Percentiles rank a stretch among this genome's conserved stretches.
These are phyloP conservation scores for Acer yangbiense DNA, from an alignment of 345 rosid genomes.

Conservation along the genomic window DNA sequence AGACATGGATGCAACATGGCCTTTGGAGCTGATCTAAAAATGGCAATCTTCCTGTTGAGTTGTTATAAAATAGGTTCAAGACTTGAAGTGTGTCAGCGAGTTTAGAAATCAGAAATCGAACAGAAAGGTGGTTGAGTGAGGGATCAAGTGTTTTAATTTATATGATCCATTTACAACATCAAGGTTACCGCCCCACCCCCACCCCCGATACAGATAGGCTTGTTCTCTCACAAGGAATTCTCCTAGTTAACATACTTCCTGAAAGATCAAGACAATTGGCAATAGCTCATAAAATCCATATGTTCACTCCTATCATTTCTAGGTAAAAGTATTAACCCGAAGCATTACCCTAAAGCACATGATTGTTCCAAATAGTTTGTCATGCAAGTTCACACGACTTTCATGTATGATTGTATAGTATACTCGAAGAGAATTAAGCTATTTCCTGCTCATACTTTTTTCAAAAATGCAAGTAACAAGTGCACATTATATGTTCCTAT, in stretches of 20 bases:
- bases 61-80: slow-evolving; percentile 16
- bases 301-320: not conserved
- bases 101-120: not conserved
- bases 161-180: slow-evolving; percentile 1
- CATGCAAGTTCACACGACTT: not conserved
- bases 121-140: not conserved
- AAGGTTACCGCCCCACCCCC: not conserved
- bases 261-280: slow-evolving; percentile 1
- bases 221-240: not conserved
- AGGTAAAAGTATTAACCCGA: not conserved
- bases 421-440: not conserved
- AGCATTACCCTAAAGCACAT: not conserved
- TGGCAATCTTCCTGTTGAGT: slow-evolving; percentile 11
- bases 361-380: not conserved
- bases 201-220: not conserved
- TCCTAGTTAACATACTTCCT: not conserved
- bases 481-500: not conserved
- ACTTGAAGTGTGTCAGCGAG: not conserved
- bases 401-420: not conserved
- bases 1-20: not conserved
- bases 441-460: not conserved
- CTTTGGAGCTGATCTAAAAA: slow-evolving; percentile 11
- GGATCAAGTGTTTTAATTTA: not conserved
- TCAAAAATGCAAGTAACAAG: not conserved
- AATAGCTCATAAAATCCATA: not conserved